A percentile compares a stretch with the other conserved stretches of the same genome.
These are phyloP conservation scores for Exophiala bonariae DNA, from an alignment of 2,329 filamentous ascomycete species.

Conservation along the genomic window DNA sequence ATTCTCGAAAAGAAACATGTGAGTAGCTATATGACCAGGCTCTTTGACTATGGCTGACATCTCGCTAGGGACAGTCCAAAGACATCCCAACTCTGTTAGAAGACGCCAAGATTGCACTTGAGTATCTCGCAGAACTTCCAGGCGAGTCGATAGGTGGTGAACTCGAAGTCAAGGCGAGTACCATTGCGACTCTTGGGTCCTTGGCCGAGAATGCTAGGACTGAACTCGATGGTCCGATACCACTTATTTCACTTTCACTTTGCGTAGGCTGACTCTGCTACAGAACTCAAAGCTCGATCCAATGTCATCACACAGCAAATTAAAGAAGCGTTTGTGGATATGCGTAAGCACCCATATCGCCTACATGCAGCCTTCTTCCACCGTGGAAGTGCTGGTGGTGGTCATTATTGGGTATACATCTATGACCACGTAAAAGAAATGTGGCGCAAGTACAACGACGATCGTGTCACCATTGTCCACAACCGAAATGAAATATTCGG, in stretches of 20 bases:
- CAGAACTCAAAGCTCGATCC: conserved; percentile 16
- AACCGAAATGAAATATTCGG: conserved; percentile 62
- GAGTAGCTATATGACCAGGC: conserved; percentile 1
- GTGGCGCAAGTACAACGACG: conserved; percentile 96
- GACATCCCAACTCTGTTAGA: conserved; percentile 24
- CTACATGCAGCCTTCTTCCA: conserved; percentile 95
- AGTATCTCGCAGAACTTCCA: conserved; percentile 18
- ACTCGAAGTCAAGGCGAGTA: conserved; percentile 16
- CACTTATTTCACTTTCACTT: not conserved
- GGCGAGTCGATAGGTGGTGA: conserved; percentile 15
- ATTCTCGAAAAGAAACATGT: conserved; percentile 36
- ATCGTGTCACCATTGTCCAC: conserved; percentile 68
- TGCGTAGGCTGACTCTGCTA: not conserved
- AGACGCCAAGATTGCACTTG: conserved; percentile 23
- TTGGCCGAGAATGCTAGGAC: conserved; percentile 19
- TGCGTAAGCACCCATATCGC: conserved; percentile 69
- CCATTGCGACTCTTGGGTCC: conserved; percentile 17
- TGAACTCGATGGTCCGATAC: conserved; percentile 19
- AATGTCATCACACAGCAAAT: conserved; percentile 40
- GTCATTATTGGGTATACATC: conserved; percentile 98
- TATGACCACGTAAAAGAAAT: conserved; percentile 77
- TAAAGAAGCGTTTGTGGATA: conserved; percentile 61
- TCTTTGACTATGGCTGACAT: conserved; percentile 9
- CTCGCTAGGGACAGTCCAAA: conserved; percentile 19
- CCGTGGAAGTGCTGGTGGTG: conserved; percentile 64